These are phyloP conservation scores for Lodderomyces elongisporus DNA, from an alignment of 1,139 yeast genomes.

Conservation along the genomic window DNA sequence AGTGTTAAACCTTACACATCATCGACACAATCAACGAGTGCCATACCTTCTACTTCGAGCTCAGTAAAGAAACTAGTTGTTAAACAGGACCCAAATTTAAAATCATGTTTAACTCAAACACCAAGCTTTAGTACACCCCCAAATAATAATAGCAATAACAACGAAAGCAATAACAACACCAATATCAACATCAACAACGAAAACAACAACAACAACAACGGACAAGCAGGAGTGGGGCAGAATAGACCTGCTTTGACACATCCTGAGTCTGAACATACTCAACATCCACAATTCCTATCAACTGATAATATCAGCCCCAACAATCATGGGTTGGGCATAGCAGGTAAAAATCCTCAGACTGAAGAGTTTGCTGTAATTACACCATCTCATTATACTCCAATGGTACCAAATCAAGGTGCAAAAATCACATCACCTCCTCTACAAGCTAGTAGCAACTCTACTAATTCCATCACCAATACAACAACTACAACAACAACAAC, in stretches of 20 bases:
- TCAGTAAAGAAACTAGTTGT: conserved; percentile 13
- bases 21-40: too few relatives aligned
- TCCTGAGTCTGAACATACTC: too few relatives aligned
- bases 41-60: neutral
- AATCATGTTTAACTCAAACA: conserved; percentile 20
- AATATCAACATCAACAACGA: too few relatives aligned
- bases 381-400: conserved; percentile 7
- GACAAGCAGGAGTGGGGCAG: too few relatives aligned
- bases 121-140: conserved; percentile 3
- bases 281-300: conserved; percentile 20
- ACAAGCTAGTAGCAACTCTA: too few relatives aligned
- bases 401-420: conserved; percentile 6
- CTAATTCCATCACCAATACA: neutral
- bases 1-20: too few relatives aligned
- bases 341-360: conserved; percentile 1
- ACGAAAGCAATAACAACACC: neutral
- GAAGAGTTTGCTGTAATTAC: conserved; percentile 4
- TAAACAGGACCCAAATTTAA: conserved; percentile 20
- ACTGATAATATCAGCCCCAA: conserved; percentile 22
- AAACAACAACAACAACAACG: too few relatives aligned
- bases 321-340: conserved; percentile 21
- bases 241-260: too few relatives aligned
- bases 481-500: neutral
- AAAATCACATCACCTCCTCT: neutral
- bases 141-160: neutral